A percentile compares a stretch with the other conserved stretches of the same genome.
Evolutionary conservation across 2,329 filamentous ascomycete species (phyloP).

Genomic region (Sordariomycetes sp.): DNA sequence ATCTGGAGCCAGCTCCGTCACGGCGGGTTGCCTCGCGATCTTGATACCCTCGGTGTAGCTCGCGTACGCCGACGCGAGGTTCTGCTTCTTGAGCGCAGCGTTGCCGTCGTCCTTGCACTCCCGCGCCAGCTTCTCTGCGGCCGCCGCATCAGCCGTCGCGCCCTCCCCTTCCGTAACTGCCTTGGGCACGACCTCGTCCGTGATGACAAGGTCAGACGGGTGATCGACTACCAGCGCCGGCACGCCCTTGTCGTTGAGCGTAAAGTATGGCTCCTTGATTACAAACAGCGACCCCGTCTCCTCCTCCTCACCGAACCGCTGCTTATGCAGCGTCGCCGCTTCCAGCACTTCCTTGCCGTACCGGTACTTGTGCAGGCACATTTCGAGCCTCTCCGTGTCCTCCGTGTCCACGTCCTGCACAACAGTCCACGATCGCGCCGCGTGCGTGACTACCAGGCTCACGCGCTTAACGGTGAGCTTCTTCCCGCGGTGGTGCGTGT

Average conservation of each 20-base stretch:
- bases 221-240: slow-evolving; percentile 23
- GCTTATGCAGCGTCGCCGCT: slow-evolving; percentile 18
- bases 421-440: slow-evolving; percentile 15
- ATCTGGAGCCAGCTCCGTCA: slow-evolving; percentile 1
- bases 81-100: slow-evolving; percentile 11
- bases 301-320: slow-evolving; percentile 16
- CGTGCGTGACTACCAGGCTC: slow-evolving; percentile 12
- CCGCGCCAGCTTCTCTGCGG: slow-evolving; percentile 6
- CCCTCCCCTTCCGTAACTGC: neutral
- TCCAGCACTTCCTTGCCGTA: slow-evolving; percentile 18
- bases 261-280: slow-evolving; percentile 37
- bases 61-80: slow-evolving; percentile 10
- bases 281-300: slow-evolving; percentile 19
- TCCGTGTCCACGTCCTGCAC: slow-evolving; percentile 12
- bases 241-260: slow-evolving; percentile 22
- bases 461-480: slow-evolving; percentile 13
- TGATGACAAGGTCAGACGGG: slow-evolving; percentile 15
- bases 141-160: slow-evolving; percentile 5
- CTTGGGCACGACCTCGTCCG: neutral
- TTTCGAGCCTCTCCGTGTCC: slow-evolving; percentile 15
- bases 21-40: slow-evolving; percentile 1
- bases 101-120: slow-evolving; percentile 16
- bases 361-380: slow-evolving; percentile 19
- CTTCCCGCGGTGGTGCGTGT: slow-evolving; percentile 16
- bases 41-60: slow-evolving; percentile 15